phyloP scores from a whole-genome alignment of 2,329 filamentous ascomycete species.

The Fusarium hainanense region DNA sequence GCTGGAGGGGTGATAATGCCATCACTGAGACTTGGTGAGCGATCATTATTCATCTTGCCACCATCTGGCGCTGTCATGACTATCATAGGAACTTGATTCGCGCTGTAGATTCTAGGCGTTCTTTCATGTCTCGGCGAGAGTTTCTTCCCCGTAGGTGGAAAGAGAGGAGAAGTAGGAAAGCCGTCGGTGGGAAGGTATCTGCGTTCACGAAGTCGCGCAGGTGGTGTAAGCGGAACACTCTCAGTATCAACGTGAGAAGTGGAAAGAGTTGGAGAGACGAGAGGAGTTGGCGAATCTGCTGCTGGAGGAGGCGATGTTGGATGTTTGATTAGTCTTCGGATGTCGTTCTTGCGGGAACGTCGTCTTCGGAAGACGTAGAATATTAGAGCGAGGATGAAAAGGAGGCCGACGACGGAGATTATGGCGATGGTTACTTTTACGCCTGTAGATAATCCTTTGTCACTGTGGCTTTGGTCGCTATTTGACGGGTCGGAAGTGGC shows the following conservation, averaged over 20 bases:
- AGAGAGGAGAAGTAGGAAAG: conserved; percentile 55
- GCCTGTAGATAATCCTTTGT: conserved; percentile 50
- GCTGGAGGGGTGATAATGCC: conserved; percentile 16
- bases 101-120: conserved; percentile 24
- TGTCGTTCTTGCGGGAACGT: conserved; percentile 23
- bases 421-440: conserved; percentile 60
- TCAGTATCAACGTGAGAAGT: conserved; percentile 35
- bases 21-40: conserved; percentile 6
- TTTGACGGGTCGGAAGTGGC: conserved; percentile 24
- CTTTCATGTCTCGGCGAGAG: conserved; percentile 50
- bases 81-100: conserved; percentile 31
- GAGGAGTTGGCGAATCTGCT: conserved; percentile 54
- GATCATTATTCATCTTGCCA: conserved; percentile 2
- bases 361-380: conserved; percentile 52
- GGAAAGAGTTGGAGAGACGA: conserved; percentile 54
- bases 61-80: conserved; percentile 32
- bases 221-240: conserved; percentile 55
- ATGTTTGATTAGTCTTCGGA: conserved; percentile 35
- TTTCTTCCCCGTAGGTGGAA: conserved; percentile 52
- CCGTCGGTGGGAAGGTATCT: conserved; percentile 53
- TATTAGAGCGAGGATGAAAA: conserved; percentile 52
- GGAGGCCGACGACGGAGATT: conserved; percentile 53
- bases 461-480: not conserved
- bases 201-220: conserved; percentile 60
- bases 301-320: conserved; percentile 40